Evolutionary conservation across 179 eudicot genomes (phyloP), one percentile per base, ranked within the genome.

Genomic region (Beta lomatogona): DNA sequence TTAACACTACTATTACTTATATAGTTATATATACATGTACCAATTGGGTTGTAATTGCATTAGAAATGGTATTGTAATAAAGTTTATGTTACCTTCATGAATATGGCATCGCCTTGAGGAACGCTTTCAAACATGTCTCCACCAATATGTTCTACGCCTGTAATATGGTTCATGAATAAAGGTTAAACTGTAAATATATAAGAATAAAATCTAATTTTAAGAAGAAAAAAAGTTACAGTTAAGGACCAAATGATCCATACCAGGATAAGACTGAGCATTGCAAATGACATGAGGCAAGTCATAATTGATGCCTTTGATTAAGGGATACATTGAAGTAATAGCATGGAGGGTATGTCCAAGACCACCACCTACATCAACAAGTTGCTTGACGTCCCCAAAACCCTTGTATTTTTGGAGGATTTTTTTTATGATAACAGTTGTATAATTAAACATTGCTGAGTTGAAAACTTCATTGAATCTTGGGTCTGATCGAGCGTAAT

Each of bases 391-490:
- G 5, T 60, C 83, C 31, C 78, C 83, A 72, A 88, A 86, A 53
- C 90, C 90, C 25, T 81, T 85, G 74, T 85, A 87, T 21, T 61
- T 71, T 19, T 79, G 36, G 3, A 87, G 82, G 7, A 88, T 66
- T 11, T 76, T 76, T 1, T 75, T 58, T 77, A 76, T 82, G n/a
- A 55, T 64, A 2, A 81, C 12, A 4, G 59, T 76, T 2, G 82
- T 69, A 22, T 53, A 46, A 61, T 58, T 76, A 6, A 14, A 48
- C 88, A 87, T 87, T 45, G 82, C 83, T 36, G 72, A 18, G 50
- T 83, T 75, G 28, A 87, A 87, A 9, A 85, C 75, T 50, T 81
- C 55, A 72, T 76, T 81, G 54, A 78, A 83, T 76, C 83, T 83
- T 9, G 15, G 45, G 55, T 88, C 86, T 73, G 25, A 76, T 7